Evolutionary conservation across 73 alveolate genomes (phyloP), one percentile per base, ranked within the genome.

Genomic region (Stentor coeruleus): DNA sequence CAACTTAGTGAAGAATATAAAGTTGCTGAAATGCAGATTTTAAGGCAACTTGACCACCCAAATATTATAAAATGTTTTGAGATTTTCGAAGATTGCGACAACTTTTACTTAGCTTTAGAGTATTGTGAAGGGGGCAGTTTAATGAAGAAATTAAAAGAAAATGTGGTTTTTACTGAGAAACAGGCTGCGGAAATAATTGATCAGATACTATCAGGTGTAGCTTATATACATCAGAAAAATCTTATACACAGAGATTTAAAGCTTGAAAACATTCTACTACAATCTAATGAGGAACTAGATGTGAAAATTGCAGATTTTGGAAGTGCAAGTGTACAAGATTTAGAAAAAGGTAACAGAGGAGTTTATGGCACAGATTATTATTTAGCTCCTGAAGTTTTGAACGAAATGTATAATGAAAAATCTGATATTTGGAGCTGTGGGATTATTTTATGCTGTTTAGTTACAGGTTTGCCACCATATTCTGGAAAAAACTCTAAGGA

Each of bases 341-440:
- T n/a, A n/a, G n/a, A n/a, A n/a, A n/a, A n/a, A n/a, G n/a, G n/a
- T n/a, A n/a, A n/a, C n/a, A n/a, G n/a, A n/a, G n/a, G n/a, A n/a
- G n/a, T n/a, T n/a, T n/a, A n/a, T n/a, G n/a, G n/a, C n/a, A n/a
- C n/a, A n/a, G n/a, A n/a, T n/a, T 85, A 85, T 60, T 90, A 87
- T 81, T 81, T 90, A 39, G 38, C 89, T n/a, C 96, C 96, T n/a
- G 96, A 90, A 77, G 96, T 90, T 3, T 55, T 90, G 59, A 58
- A 88, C 3, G 92, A 86, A 38, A 87, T 74, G 80, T 90, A 90
- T 73, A 83, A 86, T 40, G 85, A 77, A 3, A 36, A 82, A 40
- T 90, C 90, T 55, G 93, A 89, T 59, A 39, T 89, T 74, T 89
- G 95, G 95, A 81, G 90, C 28, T 84, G 87, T 11, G 92, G 94